These are phyloP conservation scores for Saturnispora serradocipensis DNA, from an alignment of 805 yeast genomes.

Conservation along the genomic window DNA sequence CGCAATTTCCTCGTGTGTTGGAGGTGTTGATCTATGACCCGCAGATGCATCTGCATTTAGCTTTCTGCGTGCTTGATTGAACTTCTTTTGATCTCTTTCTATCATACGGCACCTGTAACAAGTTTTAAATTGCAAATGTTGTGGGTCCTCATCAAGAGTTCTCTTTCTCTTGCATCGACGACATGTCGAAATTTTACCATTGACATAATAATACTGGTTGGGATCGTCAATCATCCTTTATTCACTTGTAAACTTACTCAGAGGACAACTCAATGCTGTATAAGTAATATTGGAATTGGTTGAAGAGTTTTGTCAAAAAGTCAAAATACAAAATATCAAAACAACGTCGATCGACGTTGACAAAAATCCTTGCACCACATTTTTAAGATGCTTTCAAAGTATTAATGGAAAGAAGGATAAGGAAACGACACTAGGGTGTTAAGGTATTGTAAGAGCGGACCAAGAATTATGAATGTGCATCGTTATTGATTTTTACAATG, in stretches of 20 bases:
- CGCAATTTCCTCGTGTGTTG: conserved; percentile 14
- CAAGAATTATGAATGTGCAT: background rate
- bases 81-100: conserved; percentile 35
- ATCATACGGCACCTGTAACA: conserved; percentile 51
- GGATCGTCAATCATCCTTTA: conserved; percentile 5
- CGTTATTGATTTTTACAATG: background rate
- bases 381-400: background rate
- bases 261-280: background rate
- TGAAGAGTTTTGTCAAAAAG: background rate
- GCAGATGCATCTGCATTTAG: conserved; percentile 14
- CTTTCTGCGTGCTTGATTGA: conserved; percentile 20
- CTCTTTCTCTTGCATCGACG: conserved; percentile 52
- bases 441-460: no score
- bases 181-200: conserved; percentile 34
- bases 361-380: conserved; percentile 1
- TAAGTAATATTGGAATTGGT: background rate
- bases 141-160: conserved; percentile 46
- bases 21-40: conserved; percentile 12
- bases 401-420: background rate
- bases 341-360: conserved; percentile 1
- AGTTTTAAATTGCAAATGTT: conserved; percentile 46
- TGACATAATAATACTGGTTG: conserved; percentile 17
- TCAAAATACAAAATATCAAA: background rate
- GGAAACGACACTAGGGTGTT: background rate
- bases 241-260: background rate